Evolutionary conservation across 139 green algal species (phyloP).

Genomic region (Chlamydomonas incerta): DNA sequence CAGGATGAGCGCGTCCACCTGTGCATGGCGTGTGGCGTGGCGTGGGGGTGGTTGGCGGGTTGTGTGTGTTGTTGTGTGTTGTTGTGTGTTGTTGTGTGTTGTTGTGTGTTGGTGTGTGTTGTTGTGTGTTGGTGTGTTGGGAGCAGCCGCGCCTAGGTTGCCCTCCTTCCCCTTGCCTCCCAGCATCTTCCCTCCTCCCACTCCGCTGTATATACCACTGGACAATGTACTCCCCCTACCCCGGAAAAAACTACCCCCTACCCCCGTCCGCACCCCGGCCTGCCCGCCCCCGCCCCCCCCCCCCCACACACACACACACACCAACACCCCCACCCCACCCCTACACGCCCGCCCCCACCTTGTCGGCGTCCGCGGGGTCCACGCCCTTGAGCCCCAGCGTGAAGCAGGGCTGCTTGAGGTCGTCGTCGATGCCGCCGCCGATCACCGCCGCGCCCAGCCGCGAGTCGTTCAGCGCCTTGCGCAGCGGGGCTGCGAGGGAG

Average conservation of each 20-base stretch:
- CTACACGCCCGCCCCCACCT: slow-evolving; percentile 52
- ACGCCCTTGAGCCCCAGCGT: slow-evolving; percentile 92
- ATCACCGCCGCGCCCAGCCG: slow-evolving; percentile 93
- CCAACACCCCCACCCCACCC: background rate
- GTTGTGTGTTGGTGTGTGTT: no score
- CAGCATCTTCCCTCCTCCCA: no score
- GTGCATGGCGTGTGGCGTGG: no score
- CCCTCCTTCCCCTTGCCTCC: no score
- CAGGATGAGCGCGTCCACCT: slow-evolving; percentile 90
- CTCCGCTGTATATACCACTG: no score
- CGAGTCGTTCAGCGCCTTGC: slow-evolving; percentile 93
- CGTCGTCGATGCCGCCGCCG: slow-evolving; percentile 93
- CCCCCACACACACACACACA: background rate
- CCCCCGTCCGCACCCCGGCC: no score
- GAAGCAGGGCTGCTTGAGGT: slow-evolving; percentile 93
- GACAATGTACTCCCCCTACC: no score
- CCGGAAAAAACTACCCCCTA: no score
- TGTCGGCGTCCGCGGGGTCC: slow-evolving; percentile 69
- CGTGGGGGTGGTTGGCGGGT: background rate
- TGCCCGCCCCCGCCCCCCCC: no score
- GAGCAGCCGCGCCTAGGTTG: no score
- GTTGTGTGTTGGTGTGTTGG: no score
- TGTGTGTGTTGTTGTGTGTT: background rate
- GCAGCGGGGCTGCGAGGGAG: slow-evolving; percentile 89
- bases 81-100: no score